A percentile compares a stretch with the other conserved stretches of the same genome.
phyloP scores from a whole-genome alignment of 106 monocot genomes.

The Gastrodia elata region DNA sequence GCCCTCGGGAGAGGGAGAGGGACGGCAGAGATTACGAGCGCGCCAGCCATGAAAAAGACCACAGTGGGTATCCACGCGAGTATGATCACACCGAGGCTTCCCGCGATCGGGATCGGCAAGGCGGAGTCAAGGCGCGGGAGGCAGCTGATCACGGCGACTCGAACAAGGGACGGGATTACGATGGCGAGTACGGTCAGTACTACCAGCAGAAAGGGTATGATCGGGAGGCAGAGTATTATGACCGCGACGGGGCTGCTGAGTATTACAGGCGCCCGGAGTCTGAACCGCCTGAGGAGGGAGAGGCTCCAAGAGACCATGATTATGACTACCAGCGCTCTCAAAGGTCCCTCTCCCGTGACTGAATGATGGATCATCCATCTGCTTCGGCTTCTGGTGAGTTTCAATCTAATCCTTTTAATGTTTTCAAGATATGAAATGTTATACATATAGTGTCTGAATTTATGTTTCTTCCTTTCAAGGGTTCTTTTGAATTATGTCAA shows the following conservation, averaged over 20 bases:
- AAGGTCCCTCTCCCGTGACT: constrained; percentile 31
- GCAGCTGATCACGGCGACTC: constrained; percentile 17
- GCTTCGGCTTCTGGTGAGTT: constrained; percentile 5
- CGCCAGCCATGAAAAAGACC: constrained; percentile 24
- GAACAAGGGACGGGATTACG: constrained; percentile 20
- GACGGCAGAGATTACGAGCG: constrained; percentile 31
- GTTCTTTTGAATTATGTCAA: too few species aligned
- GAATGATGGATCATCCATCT: constrained; percentile 8
- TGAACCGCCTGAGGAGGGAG: constrained; percentile 52
- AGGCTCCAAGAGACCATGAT: constrained; percentile 44
- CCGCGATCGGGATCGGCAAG: constrained; percentile 22
- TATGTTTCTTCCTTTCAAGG: too few species aligned
- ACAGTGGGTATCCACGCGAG: constrained; percentile 26
- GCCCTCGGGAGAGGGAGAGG: constrained; percentile 15
- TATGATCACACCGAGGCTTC: constrained; percentile 20
- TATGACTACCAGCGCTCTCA: constrained; percentile 39
- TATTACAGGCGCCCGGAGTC: constrained; percentile 22
- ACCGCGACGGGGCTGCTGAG: constrained; percentile 5
- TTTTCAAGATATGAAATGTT: too few species aligned
- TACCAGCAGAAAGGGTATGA: constrained; percentile 16
- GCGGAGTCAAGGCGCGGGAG: constrained; percentile 15
- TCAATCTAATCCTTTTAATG: too few species aligned
- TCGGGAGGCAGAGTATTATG: constrained; percentile 31
- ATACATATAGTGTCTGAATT: too few species aligned
- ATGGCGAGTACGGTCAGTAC: constrained; percentile 20